Conservation (phyloP, 306 rosid genomes). For the Castanea sativa region DNA sequence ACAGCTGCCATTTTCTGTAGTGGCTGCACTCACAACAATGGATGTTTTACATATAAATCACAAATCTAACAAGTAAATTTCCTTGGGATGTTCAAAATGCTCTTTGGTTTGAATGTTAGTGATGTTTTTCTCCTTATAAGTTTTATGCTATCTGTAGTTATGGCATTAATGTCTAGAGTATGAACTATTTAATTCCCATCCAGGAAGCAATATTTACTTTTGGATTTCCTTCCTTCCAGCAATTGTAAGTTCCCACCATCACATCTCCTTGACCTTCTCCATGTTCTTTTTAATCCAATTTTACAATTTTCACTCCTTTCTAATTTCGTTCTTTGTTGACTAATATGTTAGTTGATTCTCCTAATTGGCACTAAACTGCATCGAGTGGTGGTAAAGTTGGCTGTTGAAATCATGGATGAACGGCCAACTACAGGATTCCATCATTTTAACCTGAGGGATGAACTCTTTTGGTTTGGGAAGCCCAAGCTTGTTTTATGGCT, state of each 20-base stretch:
- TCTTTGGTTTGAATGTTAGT: not conserved
- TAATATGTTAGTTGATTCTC: slow-evolving; percentile 61
- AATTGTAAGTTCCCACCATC: slow-evolving; percentile 54
- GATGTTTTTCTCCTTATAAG: not conserved
- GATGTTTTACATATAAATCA: not conserved
- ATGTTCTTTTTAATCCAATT: not conserved
- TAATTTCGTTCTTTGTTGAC: not conserved
- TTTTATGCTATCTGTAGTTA: not conserved
- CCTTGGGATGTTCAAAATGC: not conserved
- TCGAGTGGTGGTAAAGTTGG: slow-evolving; percentile 81
- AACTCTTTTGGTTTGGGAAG: slow-evolving; percentile 89
- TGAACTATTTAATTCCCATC: slow-evolving; percentile 28
- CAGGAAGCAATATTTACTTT: slow-evolving; percentile 88
- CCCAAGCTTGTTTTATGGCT: slow-evolving; percentile 70
- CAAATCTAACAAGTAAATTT: not conserved
- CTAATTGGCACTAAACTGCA: slow-evolving; percentile 82
- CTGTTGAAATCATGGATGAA: slow-evolving; percentile 69
- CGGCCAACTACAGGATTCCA: slow-evolving; percentile 30
- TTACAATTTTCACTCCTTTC: slow-evolving; percentile 7
- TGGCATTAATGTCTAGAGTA: slow-evolving; percentile 13
- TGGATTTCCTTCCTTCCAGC: slow-evolving; percentile 95
- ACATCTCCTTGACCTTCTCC: not conserved
- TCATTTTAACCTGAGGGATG: slow-evolving; percentile 69
- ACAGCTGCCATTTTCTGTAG: not conserved
- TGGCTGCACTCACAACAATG: not conserved